Percentiles rank a stretch among this genome's conserved stretches.
Conservation (phyloP, 1,284 basidiomycete genomes). For the Ceratobasidium theobromae region DNA sequence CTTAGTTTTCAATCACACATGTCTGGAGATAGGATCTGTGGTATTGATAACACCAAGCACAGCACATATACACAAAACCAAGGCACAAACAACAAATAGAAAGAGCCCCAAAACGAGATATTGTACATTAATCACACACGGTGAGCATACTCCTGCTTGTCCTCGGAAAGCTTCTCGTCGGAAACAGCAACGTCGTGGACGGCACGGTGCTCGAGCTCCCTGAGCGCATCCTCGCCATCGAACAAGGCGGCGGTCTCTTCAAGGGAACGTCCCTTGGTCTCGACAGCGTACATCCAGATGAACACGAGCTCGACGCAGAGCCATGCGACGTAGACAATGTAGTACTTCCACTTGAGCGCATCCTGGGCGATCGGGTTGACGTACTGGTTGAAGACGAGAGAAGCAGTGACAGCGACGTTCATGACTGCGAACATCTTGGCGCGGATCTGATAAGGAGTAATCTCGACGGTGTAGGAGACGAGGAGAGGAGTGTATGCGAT, state of each 20-base stretch:
- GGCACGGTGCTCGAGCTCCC: conserved; percentile 24
- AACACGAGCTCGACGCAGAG: conserved; percentile 48
- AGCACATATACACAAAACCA: not conserved
- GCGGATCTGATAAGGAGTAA: conserved; percentile 65
- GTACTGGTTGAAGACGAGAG: conserved; percentile 67
- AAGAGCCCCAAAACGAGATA: not conserved
- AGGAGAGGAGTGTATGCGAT: conserved; percentile 40
- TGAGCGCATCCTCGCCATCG: conserved; percentile 50
- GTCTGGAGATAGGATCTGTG: too few relatives aligned
- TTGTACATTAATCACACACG: conserved; percentile 3
- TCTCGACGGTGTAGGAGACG: conserved; percentile 63
- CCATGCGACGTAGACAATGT: conserved; percentile 43
- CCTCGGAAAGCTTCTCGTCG: conserved; percentile 14
- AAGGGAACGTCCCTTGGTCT: conserved; percentile 64
- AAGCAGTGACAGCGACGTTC: conserved; percentile 47
- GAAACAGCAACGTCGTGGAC: conserved; percentile 12
- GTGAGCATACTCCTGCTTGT: conserved; percentile 4
- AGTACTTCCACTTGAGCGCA: conserved; percentile 39
- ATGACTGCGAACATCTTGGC: conserved; percentile 68
- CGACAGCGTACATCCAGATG: conserved; percentile 57
- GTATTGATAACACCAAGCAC: too few relatives aligned
- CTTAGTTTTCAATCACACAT: too few relatives aligned
- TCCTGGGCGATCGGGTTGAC: conserved; percentile 35
- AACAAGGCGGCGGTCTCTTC: conserved; percentile 66
- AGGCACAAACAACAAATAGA: not conserved